Evolutionary conservation across 2,329 filamentous ascomycete genomes (phyloP), one percentile per base, ranked within the genome.

Genomic region (Shiraia sp.): DNA sequence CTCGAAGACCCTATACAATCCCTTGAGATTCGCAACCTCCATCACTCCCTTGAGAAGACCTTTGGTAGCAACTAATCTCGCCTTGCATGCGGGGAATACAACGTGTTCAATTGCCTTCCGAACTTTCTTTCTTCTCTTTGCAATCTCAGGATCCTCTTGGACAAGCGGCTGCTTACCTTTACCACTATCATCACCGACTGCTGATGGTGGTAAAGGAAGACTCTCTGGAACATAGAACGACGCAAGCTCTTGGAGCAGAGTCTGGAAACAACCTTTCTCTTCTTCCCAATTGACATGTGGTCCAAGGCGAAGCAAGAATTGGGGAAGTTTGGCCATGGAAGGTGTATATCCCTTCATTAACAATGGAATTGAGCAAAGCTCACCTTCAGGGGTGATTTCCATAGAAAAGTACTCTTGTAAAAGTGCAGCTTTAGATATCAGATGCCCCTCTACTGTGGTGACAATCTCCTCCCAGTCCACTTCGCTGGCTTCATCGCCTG

Each of bases 1-100:
- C 72, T 99, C 93, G 76, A 99, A 99, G 2, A 97, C 91, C 32
- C 88, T 78, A 69, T 99, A 99, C 43, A 99, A 66, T 0, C 91
- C 90, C 69, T 96, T 97, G 45, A 97, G 70, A 72, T 95, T 90
- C 2, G 93, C 92, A 34, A 96, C 83, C 70, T 99, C 92, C 32
- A 95, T 73, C 9, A 96, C 82, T 0, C 83, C 87, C 36, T 84
- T 82, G 71, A 95, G 81, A 58, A 97, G 72, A 4, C 79, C 77
- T 51, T 81, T 86, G 7, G 93, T 96, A 14, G 89, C 91, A 41
- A 97, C 82, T 32, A 99, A 71, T 42, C 90, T 79, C 4, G 86
- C 77, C 66, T 90, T 89, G 62, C 96, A 88, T 1, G 90, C 89
- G 0, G 93, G 93, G 56, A 99, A 97, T 41, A 99, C 79, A 8